Percentiles rank a stretch among this genome's conserved stretches.
Evolutionary conservation across 148 eudicot genomes (phyloP).

Genomic region (Dianthus caryophyllus): DNA sequence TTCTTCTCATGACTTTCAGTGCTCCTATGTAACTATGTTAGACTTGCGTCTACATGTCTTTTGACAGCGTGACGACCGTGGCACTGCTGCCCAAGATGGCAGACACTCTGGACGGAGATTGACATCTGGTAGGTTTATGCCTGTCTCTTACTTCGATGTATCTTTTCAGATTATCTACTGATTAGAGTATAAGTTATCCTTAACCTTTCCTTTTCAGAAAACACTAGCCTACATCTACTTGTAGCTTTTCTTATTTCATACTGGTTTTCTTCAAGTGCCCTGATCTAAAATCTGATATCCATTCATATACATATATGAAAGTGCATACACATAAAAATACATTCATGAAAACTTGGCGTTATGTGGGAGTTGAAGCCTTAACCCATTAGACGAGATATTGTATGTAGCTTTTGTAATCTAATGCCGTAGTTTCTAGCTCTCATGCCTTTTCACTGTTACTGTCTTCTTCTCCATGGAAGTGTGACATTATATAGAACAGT

Average conservation of each 20-base stretch:
- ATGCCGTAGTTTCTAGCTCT: neutral
- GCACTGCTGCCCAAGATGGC: constrained; percentile 57
- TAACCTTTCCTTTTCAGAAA: neutral
- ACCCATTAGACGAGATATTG: neutral
- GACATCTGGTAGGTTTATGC: constrained; percentile 47
- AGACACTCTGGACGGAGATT: constrained; percentile 50
- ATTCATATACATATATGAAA: neutral
- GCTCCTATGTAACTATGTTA: constrained; percentile 60
- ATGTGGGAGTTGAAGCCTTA: neutral
- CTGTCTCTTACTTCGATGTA: neutral
- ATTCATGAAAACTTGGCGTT: neutral
- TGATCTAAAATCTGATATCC: neutral
- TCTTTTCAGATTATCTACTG: neutral
- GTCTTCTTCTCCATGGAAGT: neutral
- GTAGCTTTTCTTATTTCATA: neutral
- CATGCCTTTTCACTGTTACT: neutral
- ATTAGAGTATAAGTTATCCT: neutral
- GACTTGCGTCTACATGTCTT: constrained; percentile 94
- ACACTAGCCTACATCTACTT: neutral
- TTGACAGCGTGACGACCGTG: constrained; percentile 89
- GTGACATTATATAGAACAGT: neutral
- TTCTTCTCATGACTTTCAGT: constrained; percentile 48
- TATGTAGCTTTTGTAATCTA: neutral
- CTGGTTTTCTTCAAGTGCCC: neutral
- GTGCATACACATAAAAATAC: neutral